Conservation (phyloP, 106 monocot genomes). For the Gastrodia elata region DNA sequence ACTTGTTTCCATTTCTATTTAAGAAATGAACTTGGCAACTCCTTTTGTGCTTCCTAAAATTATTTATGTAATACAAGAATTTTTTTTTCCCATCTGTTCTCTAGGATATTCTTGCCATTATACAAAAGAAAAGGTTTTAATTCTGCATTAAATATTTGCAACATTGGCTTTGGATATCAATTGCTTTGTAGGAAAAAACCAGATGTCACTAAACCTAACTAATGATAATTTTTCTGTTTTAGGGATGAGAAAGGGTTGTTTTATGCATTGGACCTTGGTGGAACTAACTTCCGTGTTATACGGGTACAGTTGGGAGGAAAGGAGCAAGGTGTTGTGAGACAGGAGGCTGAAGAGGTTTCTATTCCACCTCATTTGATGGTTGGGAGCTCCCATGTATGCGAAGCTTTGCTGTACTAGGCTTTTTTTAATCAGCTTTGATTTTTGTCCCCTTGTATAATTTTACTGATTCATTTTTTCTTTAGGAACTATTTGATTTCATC, state of each 20-base stretch:
- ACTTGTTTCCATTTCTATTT: background rate
- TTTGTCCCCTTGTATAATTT: background rate
- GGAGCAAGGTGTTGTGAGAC: conserved; percentile 13
- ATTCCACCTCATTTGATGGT: conserved; percentile 28
- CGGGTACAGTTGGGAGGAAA: conserved; percentile 28
- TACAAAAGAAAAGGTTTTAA: background rate
- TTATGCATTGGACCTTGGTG: conserved; percentile 33
- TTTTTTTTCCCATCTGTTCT: background rate
- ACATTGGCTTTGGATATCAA: background rate
- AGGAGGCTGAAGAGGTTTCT: conserved; percentile 26
- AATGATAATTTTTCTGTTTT: conserved; percentile 3
- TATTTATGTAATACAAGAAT: background rate
- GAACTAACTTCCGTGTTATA: conserved; percentile 24
- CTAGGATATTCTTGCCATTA: background rate
- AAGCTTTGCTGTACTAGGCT: background rate
- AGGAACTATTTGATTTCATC: conserved; percentile 73
- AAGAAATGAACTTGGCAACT: background rate
- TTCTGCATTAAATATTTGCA: background rate
- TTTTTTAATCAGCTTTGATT: background rate
- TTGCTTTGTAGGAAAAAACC: background rate
- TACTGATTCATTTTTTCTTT: background rate
- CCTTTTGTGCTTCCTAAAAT: background rate
- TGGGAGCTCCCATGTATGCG: conserved; percentile 20
- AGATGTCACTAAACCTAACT: background rate
- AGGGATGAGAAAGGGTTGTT: conserved; percentile 28